phyloP scores from a whole-genome alignment of 2,329 filamentous ascomycete species.

The Biscogniauxia sp. region DNA sequence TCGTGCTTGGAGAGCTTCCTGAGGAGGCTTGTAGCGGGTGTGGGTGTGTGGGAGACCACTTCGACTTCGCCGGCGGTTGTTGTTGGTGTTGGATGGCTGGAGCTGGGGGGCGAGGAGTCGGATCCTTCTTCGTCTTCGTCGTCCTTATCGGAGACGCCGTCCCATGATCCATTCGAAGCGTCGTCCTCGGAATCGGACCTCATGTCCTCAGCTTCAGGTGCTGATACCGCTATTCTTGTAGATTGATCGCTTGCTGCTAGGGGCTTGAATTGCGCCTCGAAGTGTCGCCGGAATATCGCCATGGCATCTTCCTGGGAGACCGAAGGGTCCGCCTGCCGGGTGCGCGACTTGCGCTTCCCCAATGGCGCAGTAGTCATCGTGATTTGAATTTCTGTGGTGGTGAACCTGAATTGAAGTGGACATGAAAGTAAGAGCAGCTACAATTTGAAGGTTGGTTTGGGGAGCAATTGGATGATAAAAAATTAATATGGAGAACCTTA shows the following conservation, averaged over 20 bases:
- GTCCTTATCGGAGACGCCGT: constrained; percentile 53
- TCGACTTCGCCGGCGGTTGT: constrained; percentile 42
- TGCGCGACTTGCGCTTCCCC: constrained; percentile 48
- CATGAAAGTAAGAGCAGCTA: constrained; percentile 1
- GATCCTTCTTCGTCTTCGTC: constrained; percentile 40
- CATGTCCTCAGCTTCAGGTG: constrained; percentile 33
- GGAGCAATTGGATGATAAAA: constrained; percentile 6
- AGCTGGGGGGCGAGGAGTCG: constrained; percentile 12
- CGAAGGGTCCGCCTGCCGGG: constrained; percentile 25
- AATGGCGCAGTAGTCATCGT: constrained; percentile 44
- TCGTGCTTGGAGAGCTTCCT: constrained; percentile 62
- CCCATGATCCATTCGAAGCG: constrained; percentile 49
- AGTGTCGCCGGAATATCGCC: constrained; percentile 77
- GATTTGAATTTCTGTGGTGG: background rate
- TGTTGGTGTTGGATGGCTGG: background rate
- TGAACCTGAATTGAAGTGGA: background rate
- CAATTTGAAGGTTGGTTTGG: constrained; percentile 16
- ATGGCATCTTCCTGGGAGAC: constrained; percentile 55
- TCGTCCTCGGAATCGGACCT: constrained; percentile 25
- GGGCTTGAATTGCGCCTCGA: constrained; percentile 84
- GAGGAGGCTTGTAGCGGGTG: constrained; percentile 28
- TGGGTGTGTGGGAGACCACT: constrained; percentile 59
- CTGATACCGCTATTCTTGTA: constrained; percentile 16
- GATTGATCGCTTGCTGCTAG: constrained; percentile 37
- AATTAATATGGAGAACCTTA: constrained; percentile 15